phyloP scores from a whole-genome alignment of 2,329 filamentous ascomycete genomes.

The Cadophora sp. region DNA sequence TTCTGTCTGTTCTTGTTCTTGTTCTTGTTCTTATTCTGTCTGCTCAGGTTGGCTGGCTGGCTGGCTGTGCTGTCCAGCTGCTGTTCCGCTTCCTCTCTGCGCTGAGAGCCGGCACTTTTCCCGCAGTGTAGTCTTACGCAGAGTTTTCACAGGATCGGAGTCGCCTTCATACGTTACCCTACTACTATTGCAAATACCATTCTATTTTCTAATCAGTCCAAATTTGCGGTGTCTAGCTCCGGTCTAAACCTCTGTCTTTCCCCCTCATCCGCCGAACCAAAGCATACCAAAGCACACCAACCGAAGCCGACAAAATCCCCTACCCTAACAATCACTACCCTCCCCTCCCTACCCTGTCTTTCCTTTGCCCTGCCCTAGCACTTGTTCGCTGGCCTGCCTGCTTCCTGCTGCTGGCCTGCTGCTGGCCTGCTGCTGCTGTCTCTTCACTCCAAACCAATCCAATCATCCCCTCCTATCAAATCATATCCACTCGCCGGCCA shows the following conservation, averaged over 20 bases:
- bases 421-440: background rate
- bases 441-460: background rate
- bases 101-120: background rate
- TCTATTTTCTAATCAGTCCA: background rate
- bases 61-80: no score
- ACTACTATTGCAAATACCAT: background rate
- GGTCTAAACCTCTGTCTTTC: background rate
- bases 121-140: background rate
- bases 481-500: background rate
- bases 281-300: background rate
- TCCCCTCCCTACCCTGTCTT: background rate
- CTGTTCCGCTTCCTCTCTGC: background rate
- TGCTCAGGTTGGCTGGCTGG: no score
- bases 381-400: background rate
- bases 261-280: conserved; percentile 2
- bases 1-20: background rate
- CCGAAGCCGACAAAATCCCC: background rate
- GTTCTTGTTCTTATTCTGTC: background rate
- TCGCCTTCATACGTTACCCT: background rate
- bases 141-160: background rate
- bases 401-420: background rate
- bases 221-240: background rate
- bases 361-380: background rate
- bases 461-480: background rate
- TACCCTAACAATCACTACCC: background rate